These are phyloP conservation scores for Penicillium corylophilum DNA, from an alignment of 2,329 filamentous ascomycete species.

Conservation along the genomic window DNA sequence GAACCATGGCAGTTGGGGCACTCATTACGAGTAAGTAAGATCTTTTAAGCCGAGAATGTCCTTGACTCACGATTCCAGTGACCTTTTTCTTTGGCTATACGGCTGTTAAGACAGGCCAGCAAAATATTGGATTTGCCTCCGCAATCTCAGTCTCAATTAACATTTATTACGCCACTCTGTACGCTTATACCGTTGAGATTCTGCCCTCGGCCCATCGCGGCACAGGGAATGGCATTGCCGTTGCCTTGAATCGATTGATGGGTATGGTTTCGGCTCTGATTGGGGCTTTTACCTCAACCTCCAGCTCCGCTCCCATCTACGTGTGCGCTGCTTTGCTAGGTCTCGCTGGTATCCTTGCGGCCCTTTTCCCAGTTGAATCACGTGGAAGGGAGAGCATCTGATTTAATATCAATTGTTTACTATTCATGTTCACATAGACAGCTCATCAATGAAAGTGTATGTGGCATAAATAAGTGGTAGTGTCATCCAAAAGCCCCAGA, in stretches of 20 bases:
- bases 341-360: conserved; percentile 16
- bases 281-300: conserved; percentile 19
- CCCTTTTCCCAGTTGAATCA: conserved; percentile 21
- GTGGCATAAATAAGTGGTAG: too few species aligned
- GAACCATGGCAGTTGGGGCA: conserved; percentile 65
- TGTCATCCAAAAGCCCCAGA: too few species aligned
- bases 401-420: not conserved
- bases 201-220: conserved; percentile 28
- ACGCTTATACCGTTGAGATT: conserved; percentile 58
- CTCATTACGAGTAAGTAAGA: conserved; percentile 48
- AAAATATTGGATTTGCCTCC: conserved; percentile 68
- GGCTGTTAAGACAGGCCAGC: conserved; percentile 57
- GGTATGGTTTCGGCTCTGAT: conserved; percentile 26
- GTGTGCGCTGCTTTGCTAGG: conserved; percentile 25
- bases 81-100: conserved; percentile 75
- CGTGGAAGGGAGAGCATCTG: not conserved
- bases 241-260: conserved; percentile 26
- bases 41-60: not conserved
- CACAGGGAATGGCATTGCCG: conserved; percentile 27
- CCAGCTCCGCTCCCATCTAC: conserved; percentile 26
- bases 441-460: too few species aligned
- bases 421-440: too few species aligned
- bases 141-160: conserved; percentile 66
- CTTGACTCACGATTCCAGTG: conserved; percentile 31
- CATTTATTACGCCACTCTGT: conserved; percentile 67